Base-by-base conservation (phyloP, 2,329 filamentous ascomycete species). In the Diaporthe citri region DNA sequence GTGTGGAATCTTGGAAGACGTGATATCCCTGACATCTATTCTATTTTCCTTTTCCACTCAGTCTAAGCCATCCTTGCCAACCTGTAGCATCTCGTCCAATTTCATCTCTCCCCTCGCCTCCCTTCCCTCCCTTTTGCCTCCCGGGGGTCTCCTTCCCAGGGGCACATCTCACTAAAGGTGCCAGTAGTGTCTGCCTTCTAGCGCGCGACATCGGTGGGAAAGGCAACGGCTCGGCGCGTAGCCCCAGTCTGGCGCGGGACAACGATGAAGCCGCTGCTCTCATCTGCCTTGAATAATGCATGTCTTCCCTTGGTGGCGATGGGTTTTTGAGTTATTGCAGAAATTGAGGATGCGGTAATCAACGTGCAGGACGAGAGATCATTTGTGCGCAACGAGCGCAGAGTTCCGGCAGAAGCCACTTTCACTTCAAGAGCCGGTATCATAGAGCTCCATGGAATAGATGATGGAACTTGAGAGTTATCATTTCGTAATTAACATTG, bases 131-230 rank as follows among this genome's bases (percentile, higher is more conserved):
- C 20, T 8, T 8, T 31, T 3, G 20, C 7, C 31, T 8, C 3
- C 6, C 6, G 1, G 31, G 3, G 5, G 31, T 22, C 17, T 13
- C 13, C 31, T 55, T n/a, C 8, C 13, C 57, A 0, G 9, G 22
- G 9, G 12, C 22, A 41, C 34, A 1, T 4, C 0, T 13, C 2
- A 4, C n/a, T 20, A 59, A 39, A 2, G 8, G 3, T 9, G 39
- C 25, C 59, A 46, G n/a, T 4, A 2, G 34, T 17, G 7, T 41
- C 36, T 41, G 56, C 36, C 3, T 9, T 6, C 4, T 41, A 39
- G 15, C 31, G 17, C 20, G 9, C 22, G n/a, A 41, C 36, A 28
- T 17, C 36, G 15, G 22, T 41, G 12, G 57, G 36, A 4, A n/a
- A 1, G 1, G 34, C 55, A 22, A 36, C 55, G 12, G 7, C 31